Evolutionary conservation across 1,284 basidiomycete species (phyloP), one percentile per base, ranked within the genome.

Genomic region (Boletellus sp.): DNA sequence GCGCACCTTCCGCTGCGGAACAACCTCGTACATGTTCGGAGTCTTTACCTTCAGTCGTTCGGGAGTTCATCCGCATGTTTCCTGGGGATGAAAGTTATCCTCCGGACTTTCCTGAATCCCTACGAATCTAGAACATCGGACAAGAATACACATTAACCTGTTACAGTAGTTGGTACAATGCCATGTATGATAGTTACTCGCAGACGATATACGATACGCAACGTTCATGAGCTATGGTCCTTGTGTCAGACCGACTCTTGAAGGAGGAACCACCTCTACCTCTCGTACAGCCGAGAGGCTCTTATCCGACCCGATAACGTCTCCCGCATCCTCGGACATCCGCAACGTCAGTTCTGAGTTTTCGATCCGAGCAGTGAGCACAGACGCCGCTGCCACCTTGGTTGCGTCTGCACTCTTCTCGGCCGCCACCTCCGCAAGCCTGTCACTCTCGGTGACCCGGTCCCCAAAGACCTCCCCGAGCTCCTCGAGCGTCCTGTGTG

Each of bases 401-500:
- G 54, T 30, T 8, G 36, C 47, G 26, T 38, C 44, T 13, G 53
- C 55, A 26, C 53, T 60, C 28, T 55, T 51, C 42, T 64, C 55
- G 5, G 54, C 61, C 19, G 26, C 50, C 24, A 48, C 44, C 30
- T 55, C 62, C 21, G 48, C 52, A 36, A 56, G 38, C 22, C 24
- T 54, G 13, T 70, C 67, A 4, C 64, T 60, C 16, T 68, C 67
- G 26, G 48, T 47, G 33, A 69, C 60, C 38, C 60, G 60, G 53
- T 79, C 78, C 4, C 76, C 74, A 60, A 79, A 81, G 11, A 76
- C 76, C 45, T 71, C 65, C 0, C 75, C 75, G 19, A 81, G 72
- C 52, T 80, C 74, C 54, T 81, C 78, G 32, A 81, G 69, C 4
- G 76, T 77, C 57, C 62, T 66, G 18, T 74, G 59, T 46, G 73